These are phyloP conservation scores for Musa troglodytarum DNA, from an alignment of 176 grass and related monocot genomes.

Conservation along the genomic window DNA sequence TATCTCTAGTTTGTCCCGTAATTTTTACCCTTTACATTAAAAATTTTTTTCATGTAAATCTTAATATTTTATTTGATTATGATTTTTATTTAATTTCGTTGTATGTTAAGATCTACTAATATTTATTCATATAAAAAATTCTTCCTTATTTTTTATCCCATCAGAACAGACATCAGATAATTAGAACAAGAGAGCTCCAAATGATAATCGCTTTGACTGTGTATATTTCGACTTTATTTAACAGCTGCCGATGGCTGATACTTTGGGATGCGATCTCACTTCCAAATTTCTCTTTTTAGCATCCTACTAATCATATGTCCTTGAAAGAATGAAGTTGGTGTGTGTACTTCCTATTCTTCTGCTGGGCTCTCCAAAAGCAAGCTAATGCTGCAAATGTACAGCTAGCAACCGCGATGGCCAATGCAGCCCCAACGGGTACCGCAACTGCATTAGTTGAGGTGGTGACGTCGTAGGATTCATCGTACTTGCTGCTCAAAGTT, in stretches of 20 bases:
- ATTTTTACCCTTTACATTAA: no score
- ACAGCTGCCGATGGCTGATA: background rate
- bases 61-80: no score
- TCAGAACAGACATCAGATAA: no score
- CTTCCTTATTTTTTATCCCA: no score
- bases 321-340: slow-evolving; percentile 89
- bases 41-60: no score
- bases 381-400: slow-evolving; percentile 78
- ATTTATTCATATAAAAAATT: no score
- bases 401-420: slow-evolving; percentile 62
- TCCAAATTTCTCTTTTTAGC: background rate
- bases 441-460: slow-evolving; percentile 34
- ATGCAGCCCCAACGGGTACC: slow-evolving; percentile 69
- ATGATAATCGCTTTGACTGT: background rate
- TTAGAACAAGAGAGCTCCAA: no score
- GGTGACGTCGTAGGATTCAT: slow-evolving; percentile 25
- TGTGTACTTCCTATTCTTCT: slow-evolving; percentile 98
- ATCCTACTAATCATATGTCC: slow-evolving; percentile 60
- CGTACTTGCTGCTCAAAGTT: slow-evolving; percentile 20
- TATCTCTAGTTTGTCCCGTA: no score
- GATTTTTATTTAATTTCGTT: no score
- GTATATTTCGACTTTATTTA: background rate
- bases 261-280: background rate
- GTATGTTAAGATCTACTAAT: no score
- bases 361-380: slow-evolving; percentile 87